Conservation (phyloP, 2,329 filamentous ascomycete species). For the Ceratocystis ficicola region DNA sequence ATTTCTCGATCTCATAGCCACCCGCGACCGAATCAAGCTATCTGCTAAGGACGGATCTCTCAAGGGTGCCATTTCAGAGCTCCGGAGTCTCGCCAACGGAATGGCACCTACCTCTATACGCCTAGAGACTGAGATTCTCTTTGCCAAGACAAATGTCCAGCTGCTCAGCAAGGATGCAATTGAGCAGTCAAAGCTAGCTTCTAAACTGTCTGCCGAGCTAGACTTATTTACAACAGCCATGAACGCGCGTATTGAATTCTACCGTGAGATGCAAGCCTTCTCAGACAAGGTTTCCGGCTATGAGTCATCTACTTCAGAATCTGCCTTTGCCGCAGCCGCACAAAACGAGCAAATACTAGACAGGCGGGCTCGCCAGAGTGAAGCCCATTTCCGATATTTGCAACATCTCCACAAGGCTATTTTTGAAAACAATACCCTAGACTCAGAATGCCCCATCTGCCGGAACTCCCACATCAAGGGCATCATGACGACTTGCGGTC, state of each 20-base stretch:
- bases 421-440: constrained; percentile 42
- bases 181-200: constrained; percentile 18
- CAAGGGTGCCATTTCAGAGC: constrained; percentile 54
- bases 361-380: constrained; percentile 46
- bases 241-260: constrained; percentile 80
- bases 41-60: constrained; percentile 47
- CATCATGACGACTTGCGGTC: constrained; percentile 74
- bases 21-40: not conserved
- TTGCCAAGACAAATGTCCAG: not conserved
- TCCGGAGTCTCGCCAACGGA: constrained; percentile 44
- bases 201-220: constrained; percentile 53
- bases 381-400: constrained; percentile 62
- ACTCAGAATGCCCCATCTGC: constrained; percentile 76
- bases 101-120: not conserved
- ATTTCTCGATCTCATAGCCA: not conserved
- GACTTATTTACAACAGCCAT: constrained; percentile 65
- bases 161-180: not conserved
- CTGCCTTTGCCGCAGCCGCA: not conserved
- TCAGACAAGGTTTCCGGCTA: constrained; percentile 55
- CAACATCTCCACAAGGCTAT: not conserved
- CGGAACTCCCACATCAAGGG: constrained; percentile 64
- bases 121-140: not conserved
- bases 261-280: constrained; percentile 78
- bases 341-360: constrained; percentile 25
- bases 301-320: constrained; percentile 30